Evolutionary conservation across 305 asterid genomes (phyloP), one percentile per base, ranked within the genome.

Genomic region (Lippia alba): DNA sequence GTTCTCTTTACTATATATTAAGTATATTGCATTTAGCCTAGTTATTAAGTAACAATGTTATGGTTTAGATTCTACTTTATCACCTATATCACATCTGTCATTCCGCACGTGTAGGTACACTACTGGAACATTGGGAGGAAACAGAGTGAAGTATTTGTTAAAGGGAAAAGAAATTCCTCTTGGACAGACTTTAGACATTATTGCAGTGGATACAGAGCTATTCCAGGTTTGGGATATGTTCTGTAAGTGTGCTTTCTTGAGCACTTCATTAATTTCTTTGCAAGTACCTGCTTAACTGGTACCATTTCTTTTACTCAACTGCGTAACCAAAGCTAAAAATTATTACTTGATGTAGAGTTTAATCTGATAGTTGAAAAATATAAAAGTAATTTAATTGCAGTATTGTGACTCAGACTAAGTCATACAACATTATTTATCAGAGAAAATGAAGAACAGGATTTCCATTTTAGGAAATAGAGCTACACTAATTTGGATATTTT

Each of bases 181-280:
- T 58, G 85, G 85, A 71, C 80, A 54, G 62, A 70, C 78, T 64
- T 56, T 89, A 49, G 87, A 89, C 56, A 50, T 89, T 73, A 73
- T 87, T 44, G 81, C 69, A 44, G 36, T 87, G 61, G 84, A 89
- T 53, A 85, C 89, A 9, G 56, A 76, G 66, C 59, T 76, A 60
- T 81, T 84, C 77, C 86, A 86, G 92, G 91, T 86, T 44, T 61
- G 75, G 17, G 34, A 71, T 72, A 51, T 48, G 51, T 71, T 74
- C 3, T 4, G 11, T 24, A 59, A 66, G 66, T 55, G 62, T 58
- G 44, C 19, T 61, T 11, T 24, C 6, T 30, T 6, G n/a, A 40
- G 53, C 50, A 61, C 60, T 40, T 45, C 32, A 20, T 20, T 49
- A 9, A 33, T 50, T 73, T 63, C 17, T 66, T 41, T 15, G 10